Conservation (phyloP, 1,284 basidiomycete species). For the Schizophyllum commune region DNA sequence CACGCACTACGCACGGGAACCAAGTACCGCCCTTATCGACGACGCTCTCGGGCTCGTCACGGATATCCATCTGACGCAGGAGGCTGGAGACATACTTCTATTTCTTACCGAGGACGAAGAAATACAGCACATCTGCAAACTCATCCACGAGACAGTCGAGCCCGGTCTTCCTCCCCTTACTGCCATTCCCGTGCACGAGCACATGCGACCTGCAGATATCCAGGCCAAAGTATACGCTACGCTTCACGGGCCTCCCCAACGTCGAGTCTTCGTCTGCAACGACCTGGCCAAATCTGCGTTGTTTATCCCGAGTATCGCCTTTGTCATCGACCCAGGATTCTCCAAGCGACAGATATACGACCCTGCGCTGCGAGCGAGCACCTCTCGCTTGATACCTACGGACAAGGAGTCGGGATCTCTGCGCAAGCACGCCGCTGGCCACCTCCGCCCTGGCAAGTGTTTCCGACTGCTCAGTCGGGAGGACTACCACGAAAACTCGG, state of each 20-base stretch:
- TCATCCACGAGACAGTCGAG: not conserved
- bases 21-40: constrained; percentile 95
- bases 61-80: constrained; percentile 97
- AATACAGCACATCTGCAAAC: constrained; percentile 88
- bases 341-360: not conserved
- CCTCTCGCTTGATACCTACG: not conserved
- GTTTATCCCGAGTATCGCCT: not conserved
- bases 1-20: constrained; percentile 93
- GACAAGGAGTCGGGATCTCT: not conserved
- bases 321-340: not conserved
- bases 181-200: not conserved
- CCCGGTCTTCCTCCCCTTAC: not conserved
- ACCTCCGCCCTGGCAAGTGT: not conserved
- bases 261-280: not conserved
- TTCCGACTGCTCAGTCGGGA: not conserved
- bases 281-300: not conserved
- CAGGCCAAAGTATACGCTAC: not conserved
- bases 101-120: constrained; percentile 99
- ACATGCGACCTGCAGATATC: not conserved
- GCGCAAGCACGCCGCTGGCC: not conserved
- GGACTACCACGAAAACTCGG: not conserved
- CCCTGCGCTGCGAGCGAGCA: not conserved
- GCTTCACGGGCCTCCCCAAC: not conserved
- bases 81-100: constrained; percentile 87
- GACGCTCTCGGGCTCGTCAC: constrained; percentile 94